Evolutionary conservation across 305 asterid genomes (phyloP).

Genomic region (Fraxinus angustifolia): DNA sequence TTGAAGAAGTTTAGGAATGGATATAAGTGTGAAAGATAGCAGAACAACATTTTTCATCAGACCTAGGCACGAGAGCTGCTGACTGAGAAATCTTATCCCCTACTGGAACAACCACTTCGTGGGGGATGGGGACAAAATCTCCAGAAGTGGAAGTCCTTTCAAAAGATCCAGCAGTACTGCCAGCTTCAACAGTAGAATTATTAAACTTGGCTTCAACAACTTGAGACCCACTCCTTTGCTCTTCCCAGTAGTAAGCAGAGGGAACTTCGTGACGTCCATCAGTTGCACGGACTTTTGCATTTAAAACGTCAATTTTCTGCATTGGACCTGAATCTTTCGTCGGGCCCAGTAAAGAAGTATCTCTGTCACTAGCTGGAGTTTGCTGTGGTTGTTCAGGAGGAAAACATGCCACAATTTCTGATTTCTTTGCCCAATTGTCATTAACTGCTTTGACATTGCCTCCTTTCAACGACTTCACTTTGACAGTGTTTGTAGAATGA

Average conservation of each 20-base stretch:
- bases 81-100: conserved; percentile 47
- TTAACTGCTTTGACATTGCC: conserved; percentile 35
- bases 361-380: conserved; percentile 37
- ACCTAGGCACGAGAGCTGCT: conserved; percentile 53
- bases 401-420: conserved; percentile 33
- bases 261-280: conserved; percentile 49
- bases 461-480: conserved; percentile 41
- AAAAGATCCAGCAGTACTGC: conserved; percentile 27
- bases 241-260: conserved; percentile 37
- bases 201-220: conserved; percentile 33
- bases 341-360: conserved; percentile 34
- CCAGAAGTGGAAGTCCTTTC: conserved; percentile 34
- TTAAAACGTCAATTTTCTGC: conserved; percentile 79
- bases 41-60: conserved; percentile 19
- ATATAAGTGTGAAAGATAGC: conserved; percentile 2
- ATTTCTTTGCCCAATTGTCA: conserved; percentile 40
- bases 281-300: conserved; percentile 75
- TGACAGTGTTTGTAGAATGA: conserved; percentile 35
- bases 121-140: conserved; percentile 28
- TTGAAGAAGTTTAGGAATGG: conserved; percentile 21
- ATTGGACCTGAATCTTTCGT: conserved; percentile 59
- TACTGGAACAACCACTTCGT: conserved; percentile 35
- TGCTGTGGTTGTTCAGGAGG: conserved; percentile 36
- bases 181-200: conserved; percentile 32
- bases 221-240: conserved; percentile 37